phyloP scores from a whole-genome alignment of 495 filamentous ascomycete species.

The Letharia lupina region DNA sequence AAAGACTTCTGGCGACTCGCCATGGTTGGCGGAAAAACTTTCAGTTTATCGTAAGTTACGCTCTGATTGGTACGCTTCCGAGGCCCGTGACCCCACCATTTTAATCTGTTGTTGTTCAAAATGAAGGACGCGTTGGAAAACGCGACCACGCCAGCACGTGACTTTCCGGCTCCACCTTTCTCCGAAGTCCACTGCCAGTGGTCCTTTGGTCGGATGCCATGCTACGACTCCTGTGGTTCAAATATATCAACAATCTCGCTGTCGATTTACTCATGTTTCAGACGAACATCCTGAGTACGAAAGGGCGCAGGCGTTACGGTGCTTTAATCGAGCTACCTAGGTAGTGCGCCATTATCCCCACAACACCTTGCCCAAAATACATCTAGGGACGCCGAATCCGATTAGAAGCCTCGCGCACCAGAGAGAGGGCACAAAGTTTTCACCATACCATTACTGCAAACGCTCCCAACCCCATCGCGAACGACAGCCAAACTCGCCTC shows the following conservation, averaged over 20 bases:
- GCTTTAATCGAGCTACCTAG: too few relatives aligned
- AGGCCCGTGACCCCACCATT: conserved; percentile 11
- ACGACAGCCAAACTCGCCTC: neutral
- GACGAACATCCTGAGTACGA: too few relatives aligned
- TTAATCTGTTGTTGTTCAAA: conserved; percentile 13
- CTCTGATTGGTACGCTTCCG: conserved; percentile 10
- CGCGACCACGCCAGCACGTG: conserved; percentile 8
- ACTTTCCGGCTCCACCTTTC: neutral
- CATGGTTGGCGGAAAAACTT: conserved; percentile 24
- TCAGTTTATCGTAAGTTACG: neutral
- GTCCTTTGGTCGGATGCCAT: too few relatives aligned
- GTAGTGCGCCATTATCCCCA: too few relatives aligned
- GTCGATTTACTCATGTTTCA: too few relatives aligned
- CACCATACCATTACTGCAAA: neutral
- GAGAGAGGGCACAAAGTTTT: neutral
- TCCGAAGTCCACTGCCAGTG: neutral
- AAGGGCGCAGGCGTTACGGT: too few relatives aligned
- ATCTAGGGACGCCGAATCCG: too few relatives aligned
- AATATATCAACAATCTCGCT: too few relatives aligned
- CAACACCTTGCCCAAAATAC: too few relatives aligned
- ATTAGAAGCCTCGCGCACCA: too few relatives aligned
- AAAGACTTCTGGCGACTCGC: conserved; percentile 39
- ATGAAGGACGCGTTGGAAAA: neutral
- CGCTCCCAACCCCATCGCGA: neutral
- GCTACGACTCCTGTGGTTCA: too few relatives aligned